Base-by-base conservation (phyloP, 495 filamentous ascomycete genomes). In the Penicillium antarcticum region DNA sequence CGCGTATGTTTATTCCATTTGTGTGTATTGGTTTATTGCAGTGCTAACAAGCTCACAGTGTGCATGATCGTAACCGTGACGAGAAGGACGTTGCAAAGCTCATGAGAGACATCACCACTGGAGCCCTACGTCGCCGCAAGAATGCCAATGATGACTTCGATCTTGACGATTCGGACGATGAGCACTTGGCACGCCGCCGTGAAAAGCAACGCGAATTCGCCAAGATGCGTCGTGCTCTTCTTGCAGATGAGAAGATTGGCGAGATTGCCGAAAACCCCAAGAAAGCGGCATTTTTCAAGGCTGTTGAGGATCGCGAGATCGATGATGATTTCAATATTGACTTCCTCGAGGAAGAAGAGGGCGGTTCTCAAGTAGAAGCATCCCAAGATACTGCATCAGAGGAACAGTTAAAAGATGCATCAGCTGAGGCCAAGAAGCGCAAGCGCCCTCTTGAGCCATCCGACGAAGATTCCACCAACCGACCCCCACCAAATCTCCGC, bases 181-280 rank as follows among this genome's bases (percentile, higher is more conserved):
- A 89, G 42, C 85, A 79, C 2, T 80, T 88, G 58, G 84, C 88
- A 23, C 81, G 85, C 37, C 84, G 87, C 26, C 81, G 91, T 6
- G 80, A 85, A 71, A 97, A 95, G 69, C 84, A 92, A 38, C 75
- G 84, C 48, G 87, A 97, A 58, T 92, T 95, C 67, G 88, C 89
- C 18, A 89, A 88, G 69, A 95, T 96, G 88, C 86, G 90, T 41
- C 90, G 87, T 61, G 88, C 90, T 13, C 76, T 99, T 8, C 77
- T 97, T 14, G 81, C 86, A n/a, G 92, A 98, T 59, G 91, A 91
- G 66, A 89, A 91, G 39, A 79, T 97, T 51, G 89, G 85, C 54
- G 89, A 91, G 62, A 87, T 99, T 46, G 91, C 92, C 23, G 83
- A 89, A 56, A 91, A 97, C 61, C 92, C 91, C 11, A 91, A 92